Evolutionary conservation across 306 rosid genomes (phyloP), one percentile per base, ranked within the genome.

Genomic region (Rosa rugosa): DNA sequence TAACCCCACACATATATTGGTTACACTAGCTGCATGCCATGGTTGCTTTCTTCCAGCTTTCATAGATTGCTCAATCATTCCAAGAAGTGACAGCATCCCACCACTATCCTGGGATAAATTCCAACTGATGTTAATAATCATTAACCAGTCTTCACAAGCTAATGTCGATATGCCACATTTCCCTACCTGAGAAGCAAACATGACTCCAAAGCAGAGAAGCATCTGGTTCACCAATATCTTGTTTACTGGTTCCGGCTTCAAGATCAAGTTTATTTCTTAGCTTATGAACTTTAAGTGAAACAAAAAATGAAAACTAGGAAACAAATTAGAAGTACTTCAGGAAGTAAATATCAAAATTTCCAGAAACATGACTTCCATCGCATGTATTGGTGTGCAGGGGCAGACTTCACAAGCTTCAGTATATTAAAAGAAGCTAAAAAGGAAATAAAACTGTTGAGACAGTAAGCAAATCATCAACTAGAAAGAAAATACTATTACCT

Each of bases 191-290:
- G 90, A 91, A 81, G 99, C 97, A 92, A 95, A 95, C 84, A 92
- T 77, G 81, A 85, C 81, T 70, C 98, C 99, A 53, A 92, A 92
- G 82, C 89, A 90, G 73, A 91, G 92, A 70, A 95, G 97, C 99
- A 91, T 92, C 93, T 95, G 96, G 88, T 95, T 95, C 92, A 95
- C 99, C 94, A 95, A 77, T 31, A 88, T 88, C 90, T 95, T 92
- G 90, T 91, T 91, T 86, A 92, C 86, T 63, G 97, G 91, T 89
- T 95, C 98, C 72, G 96, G 99, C 99, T 95, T 86, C 97, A 92
- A 67, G 69, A 77, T 80, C 83, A 81, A 83, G 81, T 78, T 77
- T 77, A 86, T 82, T 60, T 57, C 80, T 87, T 86, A 86, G 75
- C 34, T 64, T 71, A 83, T 53, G 63, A 83, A 77, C 72, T 45